Evolutionary conservation across 2,329 filamentous ascomycete genomes (phyloP), one percentile per base, ranked within the genome.

Genomic region (Colletotrichum sp.): DNA sequence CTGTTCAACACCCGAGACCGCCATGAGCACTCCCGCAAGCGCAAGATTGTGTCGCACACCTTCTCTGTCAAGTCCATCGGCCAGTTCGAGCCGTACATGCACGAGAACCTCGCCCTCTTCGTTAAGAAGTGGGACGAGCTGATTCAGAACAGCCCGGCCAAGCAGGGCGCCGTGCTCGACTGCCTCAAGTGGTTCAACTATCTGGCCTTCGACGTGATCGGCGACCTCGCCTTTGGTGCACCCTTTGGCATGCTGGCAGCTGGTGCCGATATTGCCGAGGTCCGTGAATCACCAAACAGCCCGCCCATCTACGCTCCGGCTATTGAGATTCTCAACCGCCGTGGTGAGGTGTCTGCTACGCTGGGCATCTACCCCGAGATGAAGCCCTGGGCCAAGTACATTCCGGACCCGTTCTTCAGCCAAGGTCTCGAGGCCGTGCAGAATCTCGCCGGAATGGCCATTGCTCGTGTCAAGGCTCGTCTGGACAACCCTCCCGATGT

Each of bases 1-100:
- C 89, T 98, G 15, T 98, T 98, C 91, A 98, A 98, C 84, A 98
- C 96, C 0, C 90, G 96, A 36, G 92, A 96, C 85, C 91, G 96
- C 65, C 88, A 88, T 1, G 95, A 98, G 81, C 96, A 98, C 84
- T 93, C 93, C 0, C 92, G 96, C 78, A 98, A 98, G 90, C 92
- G 96, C 80, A 98, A 98, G 90, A 93, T 95, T 4, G 91, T 98
- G 64, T 93, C 94, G 2, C 95, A 98, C 84, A 97, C 95, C 36
- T 98, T 98, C 86, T 94, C 93, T 16, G 90, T 93, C 76, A 98
- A 96, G 86, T 94, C 92, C 12, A 90, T 98, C 70, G 89, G 90
- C 75, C 93, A 98, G 82, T 98, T 98, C 82, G 96, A 98, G 86
- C 94, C 95, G 68, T 98, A 96, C 84, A 96, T 98, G 79, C 93